phyloP scores from a whole-genome alignment of 805 yeast genomes.

The Yamadazyma endophytica region DNA sequence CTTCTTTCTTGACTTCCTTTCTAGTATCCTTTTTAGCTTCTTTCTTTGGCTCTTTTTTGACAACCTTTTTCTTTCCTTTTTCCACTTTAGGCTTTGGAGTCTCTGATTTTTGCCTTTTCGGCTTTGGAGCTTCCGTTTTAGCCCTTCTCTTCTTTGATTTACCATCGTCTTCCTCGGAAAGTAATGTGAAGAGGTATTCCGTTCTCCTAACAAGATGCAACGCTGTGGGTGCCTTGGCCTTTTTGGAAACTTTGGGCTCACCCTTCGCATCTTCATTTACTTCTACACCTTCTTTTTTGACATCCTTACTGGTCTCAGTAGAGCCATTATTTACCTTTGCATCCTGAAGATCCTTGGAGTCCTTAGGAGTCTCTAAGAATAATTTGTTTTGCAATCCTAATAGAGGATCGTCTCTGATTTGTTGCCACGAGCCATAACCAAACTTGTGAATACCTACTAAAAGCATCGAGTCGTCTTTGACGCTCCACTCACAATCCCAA shows the following conservation, averaged over 20 bases:
- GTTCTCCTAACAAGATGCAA: slow-evolving; percentile 90
- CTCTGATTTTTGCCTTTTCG: slow-evolving; percentile 3
- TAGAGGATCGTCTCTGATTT: slow-evolving; percentile 92
- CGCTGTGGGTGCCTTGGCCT: slow-evolving; percentile 60
- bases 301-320: slow-evolving; percentile 11
- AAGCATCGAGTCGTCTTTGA: slow-evolving; percentile 80
- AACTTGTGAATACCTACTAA: slow-evolving; percentile 84
- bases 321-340: slow-evolving; percentile 24
- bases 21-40: slow-evolving; percentile 13
- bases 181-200: slow-evolving; percentile 73
- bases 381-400: slow-evolving; percentile 81
- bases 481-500: slow-evolving; percentile 88
- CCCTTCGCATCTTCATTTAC: too few relatives aligned
- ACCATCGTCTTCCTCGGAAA: slow-evolving; percentile 54
- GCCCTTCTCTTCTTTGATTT: slow-evolving; percentile 15
- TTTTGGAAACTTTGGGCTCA: slow-evolving; percentile 8
- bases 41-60: slow-evolving; percentile 5
- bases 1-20: slow-evolving; percentile 7
- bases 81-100: slow-evolving; percentile 7
- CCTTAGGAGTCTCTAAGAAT: slow-evolving; percentile 48
- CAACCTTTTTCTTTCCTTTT: slow-evolving; percentile 1
- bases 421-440: slow-evolving; percentile 95
- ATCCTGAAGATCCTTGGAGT: slow-evolving; percentile 4
- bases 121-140: slow-evolving; percentile 9
- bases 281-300: slow-evolving; percentile 7